These are phyloP conservation scores for Microstegium vimineum DNA, from an alignment of 176 grass and related monocot species.

Conservation along the genomic window DNA sequence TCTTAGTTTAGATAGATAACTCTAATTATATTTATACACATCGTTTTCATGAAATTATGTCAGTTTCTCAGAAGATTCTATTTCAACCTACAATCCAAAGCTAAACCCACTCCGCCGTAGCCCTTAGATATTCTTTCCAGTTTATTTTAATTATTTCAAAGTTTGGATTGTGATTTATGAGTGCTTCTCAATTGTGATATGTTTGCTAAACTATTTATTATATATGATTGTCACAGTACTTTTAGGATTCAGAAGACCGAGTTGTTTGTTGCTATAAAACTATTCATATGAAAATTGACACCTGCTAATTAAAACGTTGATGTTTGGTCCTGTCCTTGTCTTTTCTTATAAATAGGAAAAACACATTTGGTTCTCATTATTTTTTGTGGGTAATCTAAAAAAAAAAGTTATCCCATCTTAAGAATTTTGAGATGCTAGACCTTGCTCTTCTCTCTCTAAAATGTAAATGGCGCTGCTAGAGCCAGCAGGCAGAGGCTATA, in stretches of 20 bases:
- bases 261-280: neutral
- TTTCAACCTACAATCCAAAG: slow-evolving; percentile 5
- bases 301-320: neutral
- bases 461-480: no score
- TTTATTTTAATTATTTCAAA: neutral
- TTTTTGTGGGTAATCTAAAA: neutral
- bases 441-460: no score
- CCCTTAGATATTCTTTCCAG: neutral
- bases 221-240: neutral
- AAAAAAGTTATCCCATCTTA: neutral
- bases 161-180: neutral
- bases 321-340: neutral
- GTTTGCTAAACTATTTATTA: neutral
- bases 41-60: slow-evolving; percentile 6
- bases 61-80: neutral
- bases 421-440: no score
- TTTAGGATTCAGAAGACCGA: neutral
- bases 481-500: no score
- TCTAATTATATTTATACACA: neutral
- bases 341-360: neutral
- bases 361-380: neutral
- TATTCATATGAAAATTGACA: neutral
- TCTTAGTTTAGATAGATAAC: slow-evolving; percentile 1
- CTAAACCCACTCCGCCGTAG: neutral
- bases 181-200: neutral